Evolutionary conservation across 2,329 filamentous ascomycete species (phyloP).

Genomic region (Colletotrichum tofieldiae): DNA sequence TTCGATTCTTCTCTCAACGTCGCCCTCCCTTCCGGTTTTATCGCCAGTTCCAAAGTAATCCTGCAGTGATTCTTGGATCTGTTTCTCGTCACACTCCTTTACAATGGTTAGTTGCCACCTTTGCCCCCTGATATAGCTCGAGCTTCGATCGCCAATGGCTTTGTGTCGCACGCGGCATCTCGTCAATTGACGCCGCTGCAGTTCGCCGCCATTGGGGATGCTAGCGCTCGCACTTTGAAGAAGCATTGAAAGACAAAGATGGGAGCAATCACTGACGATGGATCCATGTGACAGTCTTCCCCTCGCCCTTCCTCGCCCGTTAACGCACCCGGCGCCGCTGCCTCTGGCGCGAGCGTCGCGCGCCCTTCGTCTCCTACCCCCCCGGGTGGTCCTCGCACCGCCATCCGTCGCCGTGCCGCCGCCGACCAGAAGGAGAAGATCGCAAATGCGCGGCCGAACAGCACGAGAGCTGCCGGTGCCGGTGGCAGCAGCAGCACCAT

Average conservation of each 20-base stretch:
- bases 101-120: conserved; percentile 43
- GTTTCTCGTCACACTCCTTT: conserved; percentile 29
- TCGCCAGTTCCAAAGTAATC: conserved; percentile 41
- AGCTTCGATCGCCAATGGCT: background rate
- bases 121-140: background rate
- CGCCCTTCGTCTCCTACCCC: conserved; percentile 90
- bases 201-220: background rate
- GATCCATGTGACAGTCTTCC: conserved; percentile 63
- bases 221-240: background rate
- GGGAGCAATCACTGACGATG: conserved; percentile 10
- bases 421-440: conserved; percentile 98
- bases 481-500: conserved; percentile 98
- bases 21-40: conserved; percentile 24
- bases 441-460: conserved; percentile 92
- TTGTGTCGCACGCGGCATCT: background rate
- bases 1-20: conserved; percentile 43
- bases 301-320: conserved; percentile 73
- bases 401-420: conserved; percentile 93
- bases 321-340: conserved; percentile 65
- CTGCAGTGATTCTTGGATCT: conserved; percentile 53
- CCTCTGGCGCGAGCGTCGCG: conserved; percentile 78
- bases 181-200: background rate
- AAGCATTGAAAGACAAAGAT: background rate
- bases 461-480: conserved; percentile 92
- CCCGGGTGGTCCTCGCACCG: conserved; percentile 94